Percentiles rank a stretch among this genome's conserved stretches.
These are phyloP conservation scores for Hypoxylon cercidicola DNA, from an alignment of 495 filamentous ascomycete genomes.

Conservation along the genomic window DNA sequence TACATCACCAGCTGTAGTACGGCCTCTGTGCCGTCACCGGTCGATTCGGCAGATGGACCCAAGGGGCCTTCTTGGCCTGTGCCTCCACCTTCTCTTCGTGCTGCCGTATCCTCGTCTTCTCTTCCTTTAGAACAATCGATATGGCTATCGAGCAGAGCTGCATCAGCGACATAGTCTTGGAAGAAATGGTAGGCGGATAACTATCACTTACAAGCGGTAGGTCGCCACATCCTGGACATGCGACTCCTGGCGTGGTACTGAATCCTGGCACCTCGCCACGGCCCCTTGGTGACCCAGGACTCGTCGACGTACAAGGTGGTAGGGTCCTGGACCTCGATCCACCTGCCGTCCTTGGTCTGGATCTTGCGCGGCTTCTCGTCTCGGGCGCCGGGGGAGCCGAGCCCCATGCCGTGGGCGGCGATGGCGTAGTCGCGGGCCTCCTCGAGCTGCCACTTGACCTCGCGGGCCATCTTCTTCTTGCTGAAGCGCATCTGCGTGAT, in stretches of 20 bases:
- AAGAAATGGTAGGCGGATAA: not conserved
- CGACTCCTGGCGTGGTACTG: constrained; percentile 77
- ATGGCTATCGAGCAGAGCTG: constrained; percentile 61
- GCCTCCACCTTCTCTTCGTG: constrained; percentile 80
- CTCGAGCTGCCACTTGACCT: constrained; percentile 80
- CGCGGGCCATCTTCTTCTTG: constrained; percentile 89
- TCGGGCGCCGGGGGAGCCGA: constrained; percentile 58
- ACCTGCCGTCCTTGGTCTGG: constrained; percentile 66
- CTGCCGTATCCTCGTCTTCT: constrained; percentile 83
- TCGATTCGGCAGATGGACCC: constrained; percentile 85
- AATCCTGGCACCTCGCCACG: constrained; percentile 57
- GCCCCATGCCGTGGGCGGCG: constrained; percentile 82
- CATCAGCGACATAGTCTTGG: not conserved
- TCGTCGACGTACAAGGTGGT: constrained; percentile 85
- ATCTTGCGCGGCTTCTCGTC: constrained; percentile 52
- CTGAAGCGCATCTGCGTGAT: constrained; percentile 95
- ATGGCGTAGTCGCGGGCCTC: constrained; percentile 81
- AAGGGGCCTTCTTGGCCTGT: constrained; percentile 74
- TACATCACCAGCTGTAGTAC: constrained; percentile 84
- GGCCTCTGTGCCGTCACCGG: constrained; percentile 81
- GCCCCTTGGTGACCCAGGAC: constrained; percentile 88
- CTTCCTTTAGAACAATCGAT: constrained; percentile 89
- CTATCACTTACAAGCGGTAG: constrained; percentile 73
- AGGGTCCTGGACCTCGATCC: constrained; percentile 71
- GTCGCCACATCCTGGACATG: constrained; percentile 68